Base-by-base conservation (phyloP, 768 basidiomycete species). In the Collybia sordida region DNA sequence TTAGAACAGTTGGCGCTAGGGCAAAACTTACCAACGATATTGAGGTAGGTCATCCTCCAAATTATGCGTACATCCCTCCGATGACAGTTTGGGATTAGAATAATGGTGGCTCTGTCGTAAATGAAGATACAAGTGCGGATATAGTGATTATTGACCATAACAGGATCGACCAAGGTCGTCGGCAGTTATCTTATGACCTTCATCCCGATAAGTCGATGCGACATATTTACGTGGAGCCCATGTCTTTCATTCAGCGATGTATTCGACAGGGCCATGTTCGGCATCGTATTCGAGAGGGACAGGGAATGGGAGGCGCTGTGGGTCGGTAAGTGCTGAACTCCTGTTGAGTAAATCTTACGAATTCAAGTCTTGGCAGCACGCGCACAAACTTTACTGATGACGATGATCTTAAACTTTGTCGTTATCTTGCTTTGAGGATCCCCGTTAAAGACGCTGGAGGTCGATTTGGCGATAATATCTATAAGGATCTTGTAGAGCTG, bases 401-500 rank as follows among this genome's bases (percentile, higher is more conserved):
- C 12, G 77, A 81, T 25, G 75, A 75, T 24, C 41, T 64, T 3
- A 47, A 69, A 6, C 51, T 80, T n/a, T 65, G 62, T 23, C 42
- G 57, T 12, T 77, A 68, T 37, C 46, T 79, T 4, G 72, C 77
- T 7, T 52, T 52, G 19, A 50, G 49, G 15, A 61, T 73, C 4
- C 77, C 76, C 12, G 51, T 72, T n/a, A 52, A 57, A 31, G 49
- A 44, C 0, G 51, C 58, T 17, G 78, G 78, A 2, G 79, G 79
- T 14, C 68, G 77, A n/a, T 36, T 41, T 1, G 74, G 75, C 0
- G 43, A 67, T 4, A 58, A 46, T 6, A 35, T 78, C 1, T 80
- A 73, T 55, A 49, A 60, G 6, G 48, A 55, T 0, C 57, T 80
- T 18, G 53, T 65, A 18, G 9, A 36, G 1, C 51, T 64, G 51